Evolutionary conservation across 495 filamentous ascomycete genomes (phyloP), one percentile per base, ranked within the genome.

Genomic region (Talaromyces trachyspermus): DNA sequence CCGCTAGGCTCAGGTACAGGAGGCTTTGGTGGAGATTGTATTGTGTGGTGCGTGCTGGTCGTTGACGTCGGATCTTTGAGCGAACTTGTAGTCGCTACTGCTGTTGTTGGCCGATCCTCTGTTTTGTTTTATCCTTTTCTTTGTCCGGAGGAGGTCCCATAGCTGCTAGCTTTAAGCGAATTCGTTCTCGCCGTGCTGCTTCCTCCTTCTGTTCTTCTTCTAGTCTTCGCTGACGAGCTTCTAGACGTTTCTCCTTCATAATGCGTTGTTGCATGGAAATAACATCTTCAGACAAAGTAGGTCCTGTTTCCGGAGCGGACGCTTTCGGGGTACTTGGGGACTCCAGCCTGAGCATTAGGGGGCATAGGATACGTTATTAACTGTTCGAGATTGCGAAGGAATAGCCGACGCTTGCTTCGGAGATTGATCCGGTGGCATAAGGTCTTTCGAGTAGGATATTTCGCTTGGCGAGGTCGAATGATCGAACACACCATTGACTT

Each of bases 141-240:
- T 72, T 71, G 17, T 72, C 64, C 2, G 85, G 85, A 5, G 80
- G 62, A 36, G 81, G 75, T 0, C 86, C 90, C 52, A 97, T 65
- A 5, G 76, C 77, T 54, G 85, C 88, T 42, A 98, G 71, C 65
- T 91, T 95, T 53, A 86, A 72, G 24, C 81, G 77, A 53, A 97
- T 87, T 35, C 92, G 77, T 60, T 95, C 90, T 52, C 81, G 78
- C 51, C 77, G 82, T 15, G 76, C 92, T 10, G 83, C 81, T 59
- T 92, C 87, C 56, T 91, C 85, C 44, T 71, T 75, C 27, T 83
- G 85, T 54, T 95, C 90, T 55, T 92, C 76, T 48, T 96, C 89
- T 47, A 82, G 60, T 50, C 82, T 76, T 36, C 90, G 82, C 62
- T 86, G 85, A 53, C 83, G 81, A 9, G 87, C 89, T 46, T 82